Conservation (phyloP, 2,329 filamentous ascomycete species). For the Verticillium zaregamsianum region DNA sequence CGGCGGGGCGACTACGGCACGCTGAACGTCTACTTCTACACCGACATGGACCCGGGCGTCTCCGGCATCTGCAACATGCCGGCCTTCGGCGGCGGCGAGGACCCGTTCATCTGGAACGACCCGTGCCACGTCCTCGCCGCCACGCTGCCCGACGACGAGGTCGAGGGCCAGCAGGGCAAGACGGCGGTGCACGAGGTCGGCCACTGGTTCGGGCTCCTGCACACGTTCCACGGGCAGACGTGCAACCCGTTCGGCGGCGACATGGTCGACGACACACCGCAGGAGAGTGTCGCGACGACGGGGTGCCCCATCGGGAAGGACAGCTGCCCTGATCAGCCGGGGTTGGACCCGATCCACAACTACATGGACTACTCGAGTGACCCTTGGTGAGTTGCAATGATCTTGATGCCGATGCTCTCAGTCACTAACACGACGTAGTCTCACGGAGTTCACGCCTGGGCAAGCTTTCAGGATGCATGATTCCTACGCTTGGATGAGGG, state of each 20-base stretch:
- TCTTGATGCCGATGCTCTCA: not conserved
- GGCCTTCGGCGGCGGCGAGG: constrained; percentile 2
- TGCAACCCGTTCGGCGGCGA: constrained; percentile 26
- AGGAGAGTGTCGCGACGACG: constrained; percentile 7
- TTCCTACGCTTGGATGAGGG: not conserved
- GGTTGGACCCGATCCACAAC: constrained; percentile 18
- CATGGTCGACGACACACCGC: constrained; percentile 28
- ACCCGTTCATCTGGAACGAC: constrained; percentile 11
- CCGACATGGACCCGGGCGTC: constrained; percentile 11
- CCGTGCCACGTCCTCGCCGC: constrained; percentile 13
- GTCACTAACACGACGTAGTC: not conserved
- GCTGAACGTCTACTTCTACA: constrained; percentile 38
- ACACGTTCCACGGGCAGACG: constrained; percentile 23
- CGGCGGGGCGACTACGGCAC: constrained; percentile 30
- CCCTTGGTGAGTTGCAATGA: constrained; percentile 20
- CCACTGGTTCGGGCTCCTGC: constrained; percentile 13
- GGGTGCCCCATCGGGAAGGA: constrained; percentile 13
- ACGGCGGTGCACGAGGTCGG: constrained; percentile 22
- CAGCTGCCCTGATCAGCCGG: constrained; percentile 16
- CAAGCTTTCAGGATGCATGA: constrained; percentile 9
- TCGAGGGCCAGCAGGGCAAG: constrained; percentile 18
- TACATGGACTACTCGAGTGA: constrained; percentile 24
- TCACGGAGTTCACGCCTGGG: constrained; percentile 7
- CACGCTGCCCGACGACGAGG: constrained; percentile 16
- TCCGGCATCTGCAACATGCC: constrained; percentile 40